Percentiles rank a stretch among this genome's conserved stretches.
Evolutionary conservation across 805 yeast species (phyloP).

Genomic region (Brettanomyces bruxellensis): DNA sequence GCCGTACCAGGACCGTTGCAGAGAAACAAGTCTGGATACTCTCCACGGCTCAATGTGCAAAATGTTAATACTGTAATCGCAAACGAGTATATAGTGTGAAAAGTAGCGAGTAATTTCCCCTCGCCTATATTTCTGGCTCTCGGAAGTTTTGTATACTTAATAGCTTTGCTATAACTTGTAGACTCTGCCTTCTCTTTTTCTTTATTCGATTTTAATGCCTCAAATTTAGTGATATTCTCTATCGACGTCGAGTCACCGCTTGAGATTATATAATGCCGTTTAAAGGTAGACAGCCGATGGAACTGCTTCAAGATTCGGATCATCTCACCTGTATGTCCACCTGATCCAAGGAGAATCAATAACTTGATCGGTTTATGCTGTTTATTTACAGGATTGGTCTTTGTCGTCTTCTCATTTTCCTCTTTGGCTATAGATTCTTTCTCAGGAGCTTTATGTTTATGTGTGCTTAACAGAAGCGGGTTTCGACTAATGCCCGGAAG

Average conservation of each 20-base stretch:
- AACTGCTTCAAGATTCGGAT: constrained; percentile 48
- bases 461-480: background rate
- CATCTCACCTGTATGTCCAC: constrained; percentile 98
- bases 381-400: background rate
- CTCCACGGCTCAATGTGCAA: constrained; percentile 4
- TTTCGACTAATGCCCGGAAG: constrained; percentile 15
- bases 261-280: constrained; percentile 27
- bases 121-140: constrained; percentile 33
- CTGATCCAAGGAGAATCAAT: constrained; percentile 80
- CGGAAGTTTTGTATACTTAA: constrained; percentile 6
- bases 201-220: constrained; percentile 13
- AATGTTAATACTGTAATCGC: constrained; percentile 8
- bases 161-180: constrained; percentile 27
- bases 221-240: constrained; percentile 29
- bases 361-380: constrained; percentile 11
- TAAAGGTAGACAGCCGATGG: constrained; percentile 16
- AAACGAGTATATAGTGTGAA: constrained; percentile 26
- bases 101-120: constrained; percentile 20
- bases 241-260: constrained; percentile 39
- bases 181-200: constrained; percentile 20
- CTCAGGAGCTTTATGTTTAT: background rate
- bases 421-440: background rate
- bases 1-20: constrained; percentile 80
- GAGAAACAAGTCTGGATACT: constrained; percentile 25
- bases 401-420: no score